Conservation (phyloP, 1,284 basidiomycete genomes). For the Cutaneotrichosporon cutaneum region DNA sequence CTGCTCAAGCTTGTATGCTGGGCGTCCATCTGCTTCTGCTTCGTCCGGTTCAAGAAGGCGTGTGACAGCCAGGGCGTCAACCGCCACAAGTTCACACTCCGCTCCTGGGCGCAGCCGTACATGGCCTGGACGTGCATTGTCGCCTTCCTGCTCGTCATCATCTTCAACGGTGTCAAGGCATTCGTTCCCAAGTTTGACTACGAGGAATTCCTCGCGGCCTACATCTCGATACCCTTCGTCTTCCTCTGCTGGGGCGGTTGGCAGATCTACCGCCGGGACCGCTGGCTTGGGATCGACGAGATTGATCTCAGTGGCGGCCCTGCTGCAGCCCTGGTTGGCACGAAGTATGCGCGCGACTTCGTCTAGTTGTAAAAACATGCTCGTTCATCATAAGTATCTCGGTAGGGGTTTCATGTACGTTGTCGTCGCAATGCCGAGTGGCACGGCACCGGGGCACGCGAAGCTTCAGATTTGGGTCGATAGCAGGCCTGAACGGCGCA, state of each 20-base stretch:
- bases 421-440: too few species aligned
- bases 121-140: conserved; percentile 19
- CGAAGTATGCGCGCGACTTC: conserved; percentile 10
- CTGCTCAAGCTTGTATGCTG: conserved; percentile 64
- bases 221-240: conserved; percentile 30
- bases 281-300: conserved; percentile 54
- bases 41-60: conserved; percentile 71
- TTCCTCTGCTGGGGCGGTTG: conserved; percentile 16
- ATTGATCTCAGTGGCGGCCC: conserved; percentile 66
- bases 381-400: not conserved
- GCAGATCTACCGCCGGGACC: conserved; percentile 17
- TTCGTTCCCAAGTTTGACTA: conserved; percentile 14
- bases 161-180: conserved; percentile 19
- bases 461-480: too few species aligned
- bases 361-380: not conserved
- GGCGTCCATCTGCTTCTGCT: conserved; percentile 73
- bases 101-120: conserved; percentile 54
- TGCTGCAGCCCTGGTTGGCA: conserved; percentile 13
- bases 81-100: conserved; percentile 63
- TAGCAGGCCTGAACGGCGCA: too few species aligned
- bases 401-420: too few species aligned
- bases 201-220: conserved; percentile 25
- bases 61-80: conserved; percentile 63
- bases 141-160: conserved; percentile 16
- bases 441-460: too few species aligned